Percentiles rank a stretch among this genome's conserved stretches.
Conservation (phyloP, 306 rosid genomes). For the Crotalaria pallida region DNA sequence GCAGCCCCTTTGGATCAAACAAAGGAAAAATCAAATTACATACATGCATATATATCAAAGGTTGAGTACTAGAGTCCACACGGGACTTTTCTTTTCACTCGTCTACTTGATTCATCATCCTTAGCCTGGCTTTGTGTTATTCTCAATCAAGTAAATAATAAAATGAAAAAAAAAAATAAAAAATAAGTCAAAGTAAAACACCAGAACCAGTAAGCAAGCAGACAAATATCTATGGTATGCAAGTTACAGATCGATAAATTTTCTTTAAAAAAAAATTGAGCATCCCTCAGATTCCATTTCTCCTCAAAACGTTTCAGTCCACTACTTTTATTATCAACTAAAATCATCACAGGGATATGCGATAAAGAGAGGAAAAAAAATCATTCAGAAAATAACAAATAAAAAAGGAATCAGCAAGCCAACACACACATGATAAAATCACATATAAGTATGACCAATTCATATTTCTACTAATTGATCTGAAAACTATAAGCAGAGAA, state of each 20-base stretch:
- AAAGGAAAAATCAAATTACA: no score
- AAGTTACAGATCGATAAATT: background rate
- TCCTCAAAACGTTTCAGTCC: conserved; percentile 53
- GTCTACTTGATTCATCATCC: conserved; percentile 77
- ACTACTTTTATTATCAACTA: conserved; percentile 40
- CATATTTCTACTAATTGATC: no score
- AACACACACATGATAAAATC: no score
- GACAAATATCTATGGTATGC: background rate
- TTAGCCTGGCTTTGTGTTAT: conserved; percentile 29
- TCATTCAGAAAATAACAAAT: no score
- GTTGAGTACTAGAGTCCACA: conserved; percentile 44
- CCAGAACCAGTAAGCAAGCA: background rate
- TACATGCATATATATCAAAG: conserved; percentile 45
- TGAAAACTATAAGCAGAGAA: no score
- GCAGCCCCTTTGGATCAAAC: no score
- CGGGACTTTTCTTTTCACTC: conserved; percentile 47
- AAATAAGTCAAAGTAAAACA: background rate
- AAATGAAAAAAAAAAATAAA: background rate
- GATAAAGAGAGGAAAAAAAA: no score
- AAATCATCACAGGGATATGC: conserved; percentile 40
- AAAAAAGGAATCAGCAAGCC: background rate
- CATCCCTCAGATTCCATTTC: conserved; percentile 41
- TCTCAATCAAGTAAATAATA: background rate
- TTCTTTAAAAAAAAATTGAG: no score
- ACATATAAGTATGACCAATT: background rate